A percentile compares a stretch with the other conserved stretches of the same genome.
These are phyloP conservation scores for Penicillium manginii DNA, from an alignment of 495 filamentous ascomycete genomes.

Conservation along the genomic window DNA sequence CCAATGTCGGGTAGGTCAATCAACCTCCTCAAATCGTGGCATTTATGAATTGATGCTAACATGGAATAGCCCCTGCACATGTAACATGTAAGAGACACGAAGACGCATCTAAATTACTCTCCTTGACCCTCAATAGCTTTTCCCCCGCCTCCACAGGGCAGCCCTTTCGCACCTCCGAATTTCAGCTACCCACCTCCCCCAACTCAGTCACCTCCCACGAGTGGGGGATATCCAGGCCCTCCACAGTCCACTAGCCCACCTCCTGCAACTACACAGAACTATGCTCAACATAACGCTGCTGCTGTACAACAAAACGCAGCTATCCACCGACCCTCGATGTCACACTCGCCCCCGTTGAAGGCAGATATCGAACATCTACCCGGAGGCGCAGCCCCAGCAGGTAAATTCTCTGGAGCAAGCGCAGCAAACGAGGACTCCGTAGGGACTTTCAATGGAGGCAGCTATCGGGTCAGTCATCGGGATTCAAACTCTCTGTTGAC, in stretches of 20 bases:
- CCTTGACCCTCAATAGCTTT: slow-evolving; percentile 17
- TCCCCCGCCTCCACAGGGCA: slow-evolving; percentile 17
- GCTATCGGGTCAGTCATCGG: slow-evolving; percentile 89
- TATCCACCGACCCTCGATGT: slow-evolving; percentile 5
- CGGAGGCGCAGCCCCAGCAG: slow-evolving; percentile 51
- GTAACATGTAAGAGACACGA: slow-evolving; percentile 22
- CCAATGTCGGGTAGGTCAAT: slow-evolving; percentile 27
- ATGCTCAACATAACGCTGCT: slow-evolving; percentile 8
- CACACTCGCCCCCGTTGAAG: slow-evolving; percentile 24
- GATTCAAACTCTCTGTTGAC: slow-evolving; percentile 91
- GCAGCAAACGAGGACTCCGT: slow-evolving; percentile 72
- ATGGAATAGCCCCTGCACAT: slow-evolving; percentile 25
- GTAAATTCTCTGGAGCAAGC: slow-evolving; percentile 62
- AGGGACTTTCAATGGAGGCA: slow-evolving; percentile 95
- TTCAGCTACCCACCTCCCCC: slow-evolving; percentile 46
- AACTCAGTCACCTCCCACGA: slow-evolving; percentile 21
- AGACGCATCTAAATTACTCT: not conserved
- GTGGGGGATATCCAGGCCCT: slow-evolving; percentile 18
- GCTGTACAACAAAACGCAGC: slow-evolving; percentile 11
- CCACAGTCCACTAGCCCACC: slow-evolving; percentile 22
- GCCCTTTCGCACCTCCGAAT: slow-evolving; percentile 37
- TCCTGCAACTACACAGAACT: not conserved
- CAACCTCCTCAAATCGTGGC: not conserved
- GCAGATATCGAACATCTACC: slow-evolving; percentile 33
- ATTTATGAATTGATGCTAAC: not conserved